Evolutionary conservation across 225 moss, liverwort and hornwort genomes (phyloP), one percentile per base, ranked within the genome.

Genomic region (Pleurozium schreberi): DNA sequence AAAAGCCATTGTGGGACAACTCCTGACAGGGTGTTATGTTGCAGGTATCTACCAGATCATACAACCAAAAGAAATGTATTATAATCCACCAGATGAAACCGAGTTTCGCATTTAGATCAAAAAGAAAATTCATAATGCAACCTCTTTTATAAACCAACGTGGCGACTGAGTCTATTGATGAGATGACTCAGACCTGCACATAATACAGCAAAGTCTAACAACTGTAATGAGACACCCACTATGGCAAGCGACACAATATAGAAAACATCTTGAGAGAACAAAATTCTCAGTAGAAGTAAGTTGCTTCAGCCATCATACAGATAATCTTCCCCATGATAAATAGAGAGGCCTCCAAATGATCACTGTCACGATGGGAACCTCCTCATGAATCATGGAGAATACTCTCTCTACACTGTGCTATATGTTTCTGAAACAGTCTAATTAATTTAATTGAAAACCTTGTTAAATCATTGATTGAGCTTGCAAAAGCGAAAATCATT

Each of bases 1-100:
- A 94, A 50, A 42, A 94, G 93, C 82, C 86, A 92, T 58, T 90
- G 93, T 20, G 92, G 90, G 52, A 94, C 91, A 49, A 36, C 80
- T 84, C 93, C 93, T 55, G 91, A 75, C 61, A 94, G 82, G 73
- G 61, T 78, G 62, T 94, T 94, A 31, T 92, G 90, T 42, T 94
- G 91, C 34, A 94, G 85, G 59, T 23, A 82, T 80, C 93, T 94
- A 64, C 58, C 71, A 89, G n/a, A 89, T 34, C 17, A 73, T 17
- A 86, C 81, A 91, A n/a, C 74, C 87, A 78, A 66, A 88, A 36
- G 20, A 9, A 71, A 71, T 26, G 66, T 25, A 63, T 80, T 59
- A 90, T 20, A 76, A 84, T 36, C 75, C 75, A 75, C 38, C 62
- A 62, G 34, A 85, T 80, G 68, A 68, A 7, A 49, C 31, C 60